Base-by-base conservation (phyloP, 2,329 filamentous ascomycete species). In the Aspergillus tamarii region DNA sequence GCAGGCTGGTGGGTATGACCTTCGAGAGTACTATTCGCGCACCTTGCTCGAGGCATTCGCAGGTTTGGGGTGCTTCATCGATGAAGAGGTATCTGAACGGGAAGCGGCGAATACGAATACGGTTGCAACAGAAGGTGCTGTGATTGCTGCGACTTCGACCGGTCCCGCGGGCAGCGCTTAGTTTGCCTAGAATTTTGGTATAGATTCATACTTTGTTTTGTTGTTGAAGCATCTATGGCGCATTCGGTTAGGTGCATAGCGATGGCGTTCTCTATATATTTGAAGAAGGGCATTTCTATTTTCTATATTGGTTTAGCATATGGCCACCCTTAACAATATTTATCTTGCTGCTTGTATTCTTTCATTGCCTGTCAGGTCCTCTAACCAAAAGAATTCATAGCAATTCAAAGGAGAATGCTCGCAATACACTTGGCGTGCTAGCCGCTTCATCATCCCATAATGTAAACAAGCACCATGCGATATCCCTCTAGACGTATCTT, bases 1-100 rank as follows among this genome's bases (percentile, higher is more conserved):
- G 73, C 81, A 86, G 58, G 92, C 91, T 19, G 94, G 93, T 36
- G 96, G 95, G 0, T 98, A 96, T 78, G 89, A 90, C 71, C 82
- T 94, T 50, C 83, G 86, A 39, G 93, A 97, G 74, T 98, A 95
- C 74, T 92, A 93, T 72, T 84, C 88, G 9, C 85, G 94, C 28
- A 89, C 92, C 28, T 81, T 99, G 74, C 91, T 92, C 65, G 94
- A 97, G 74, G 93, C 94, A 0, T 98, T 97, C 79, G 88, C 92
- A 0, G 95, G 96, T 0, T 78, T 99, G 64, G 93, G 91, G 0
- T 91, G 96, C 48, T 96, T 96, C 70, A 83, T 99, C 48, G 90
- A 87, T 41, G 93, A 97, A 53, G 94, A 96, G 73, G 72, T 82
- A 21, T 61, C 76, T 2, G 68, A 74, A 43, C 70, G 77, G 48